Evolutionary conservation across 495 filamentous ascomycete genomes (phyloP), one percentile per base, ranked within the genome.

Genomic region (Cercophora scortea): DNA sequence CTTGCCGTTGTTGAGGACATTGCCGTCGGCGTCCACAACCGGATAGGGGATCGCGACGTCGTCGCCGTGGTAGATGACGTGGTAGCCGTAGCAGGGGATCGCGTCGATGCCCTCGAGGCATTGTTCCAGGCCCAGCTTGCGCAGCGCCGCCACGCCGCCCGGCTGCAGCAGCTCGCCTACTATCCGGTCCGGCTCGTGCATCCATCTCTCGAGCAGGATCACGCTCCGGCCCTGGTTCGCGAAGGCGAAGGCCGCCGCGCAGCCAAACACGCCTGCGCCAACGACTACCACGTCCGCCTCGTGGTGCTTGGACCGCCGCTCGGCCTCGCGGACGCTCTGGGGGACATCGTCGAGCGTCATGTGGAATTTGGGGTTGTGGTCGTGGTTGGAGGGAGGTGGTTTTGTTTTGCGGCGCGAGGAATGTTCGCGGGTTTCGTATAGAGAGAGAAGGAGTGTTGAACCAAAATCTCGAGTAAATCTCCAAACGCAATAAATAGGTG

Each of bases 141-240:
- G 77, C 55, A 98, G 75, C 16, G 94, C 90, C 42, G 76, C 70
- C 39, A 95, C 84, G 41, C 93, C 93, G 33, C 93, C 93, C 4
- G 93, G 93, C 66, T 98, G 93, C 62, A 98, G 71, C 53, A 98
- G 71, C 73, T 98, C 93, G 50, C 93, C 93, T 17, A 98, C 91
- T 61, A 98, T 98, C 50, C 93, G 84, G 73, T 97, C 89, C 11
- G 93, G 93, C 72, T 96, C 88, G 70, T 92, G 90, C 66, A 96
- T 73, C 68, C 85, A 92, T 56, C 77, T 76, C 70, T 98, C 93
- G 17, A 98, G 79, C 46, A 98, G 72, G n/a, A 95, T 79, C 13
- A 98, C 90, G 63, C 85, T 92, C 36, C 93, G 83, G 11, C 90
- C 90, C 67, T 97, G 94, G 43, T 80, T 80, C 11, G 83, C 84